A percentile compares a stretch with the other conserved stretches of the same genome.
phyloP scores from a whole-genome alignment of 805 yeast species.

The Clavispora fructus region DNA sequence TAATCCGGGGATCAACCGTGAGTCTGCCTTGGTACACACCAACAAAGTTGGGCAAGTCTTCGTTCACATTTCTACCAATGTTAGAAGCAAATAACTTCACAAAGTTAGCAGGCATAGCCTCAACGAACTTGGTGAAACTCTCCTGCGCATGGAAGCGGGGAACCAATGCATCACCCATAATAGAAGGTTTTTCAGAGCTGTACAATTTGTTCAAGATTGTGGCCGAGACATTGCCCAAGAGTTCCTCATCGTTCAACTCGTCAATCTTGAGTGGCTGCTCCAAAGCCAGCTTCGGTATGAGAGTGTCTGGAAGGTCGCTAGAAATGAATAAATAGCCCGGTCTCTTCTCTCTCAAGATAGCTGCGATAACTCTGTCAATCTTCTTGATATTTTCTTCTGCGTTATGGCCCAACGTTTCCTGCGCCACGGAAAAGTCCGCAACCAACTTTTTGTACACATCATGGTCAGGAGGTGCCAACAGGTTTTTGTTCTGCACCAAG shows the following conservation, averaged over 20 bases:
- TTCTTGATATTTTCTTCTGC: slow-evolving; percentile 37
- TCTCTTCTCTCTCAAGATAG: slow-evolving; percentile 51
- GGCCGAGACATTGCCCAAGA: slow-evolving; percentile 19
- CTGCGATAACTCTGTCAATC: slow-evolving; percentile 61
- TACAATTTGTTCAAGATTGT: slow-evolving; percentile 48
- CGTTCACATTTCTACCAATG: slow-evolving; percentile 74
- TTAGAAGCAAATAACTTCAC: slow-evolving; percentile 51
- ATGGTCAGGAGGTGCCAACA: slow-evolving; percentile 56
- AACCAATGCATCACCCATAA: slow-evolving; percentile 67
- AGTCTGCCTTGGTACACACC: slow-evolving; percentile 70
- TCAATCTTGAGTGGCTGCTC: slow-evolving; percentile 10
- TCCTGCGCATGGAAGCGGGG: slow-evolving; percentile 52
- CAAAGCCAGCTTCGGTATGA: slow-evolving; percentile 20
- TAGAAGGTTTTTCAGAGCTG: slow-evolving; percentile 51
- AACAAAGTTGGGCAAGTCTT: slow-evolving; percentile 54
- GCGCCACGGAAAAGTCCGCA: slow-evolving; percentile 47
- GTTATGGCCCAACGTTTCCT: slow-evolving; percentile 32
- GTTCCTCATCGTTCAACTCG: slow-evolving; percentile 10
- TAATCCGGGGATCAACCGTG: slow-evolving; percentile 24
- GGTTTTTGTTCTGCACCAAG: slow-evolving; percentile 47
- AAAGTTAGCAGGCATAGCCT: slow-evolving; percentile 27
- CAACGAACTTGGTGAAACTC: slow-evolving; percentile 46
- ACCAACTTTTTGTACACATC: slow-evolving; percentile 62
- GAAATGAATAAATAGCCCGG: slow-evolving; percentile 87
- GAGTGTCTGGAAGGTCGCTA: slow-evolving; percentile 51